Base-by-base conservation (phyloP, 192 early-diverging fungal genomes). In the Backusella tarrabulga region DNA sequence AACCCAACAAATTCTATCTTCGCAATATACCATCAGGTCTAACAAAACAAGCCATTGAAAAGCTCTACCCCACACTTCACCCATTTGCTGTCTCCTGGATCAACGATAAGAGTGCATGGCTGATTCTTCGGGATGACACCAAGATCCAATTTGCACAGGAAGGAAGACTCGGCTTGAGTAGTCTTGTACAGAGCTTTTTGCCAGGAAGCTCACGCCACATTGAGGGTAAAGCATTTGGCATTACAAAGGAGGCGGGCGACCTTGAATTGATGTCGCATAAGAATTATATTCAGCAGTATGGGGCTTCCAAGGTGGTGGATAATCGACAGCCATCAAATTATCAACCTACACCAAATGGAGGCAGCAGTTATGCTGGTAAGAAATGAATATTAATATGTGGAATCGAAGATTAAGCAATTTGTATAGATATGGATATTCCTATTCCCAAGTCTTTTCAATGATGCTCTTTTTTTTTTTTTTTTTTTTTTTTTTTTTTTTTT, bases 21-120 rank as follows among this genome's bases (percentile, higher is more conserved):
- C 80, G 68, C 44, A 86, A 87, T 71, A 87, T 94, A 52, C 90
- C 88, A 35, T 12, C 60, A 3, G 79, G 66, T n/a, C 83, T 85
- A 68, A 74, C 80, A 19, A 87, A 80, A 2, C 68, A 77, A 36
- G 88, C 87, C 50, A 38, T 94, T 11, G 84, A 89, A 67, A 70
- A 78, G 9, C 75, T 89, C 3, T 89, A 88, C 73, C 66, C 70
- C 17, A 74, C 81, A n/a, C 69, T 89, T 8, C 85, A 85, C 34
- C 80, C 83, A 1, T 75, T 85, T 41, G 67, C 77, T 6, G 81
- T 91, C 66, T 81, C 81, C 1, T 91, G 90, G 88, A 72, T 88
- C 26, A 83, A 88, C 44, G 79, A 82, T 42, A 82, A 56, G 2
- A 73, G 69, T 4, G 91, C 89, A 12, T 89, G 85, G 79, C 38